Conservation (phyloP, 2,329 filamentous ascomycete species). For the Phyllosticta citribraziliensis region DNA sequence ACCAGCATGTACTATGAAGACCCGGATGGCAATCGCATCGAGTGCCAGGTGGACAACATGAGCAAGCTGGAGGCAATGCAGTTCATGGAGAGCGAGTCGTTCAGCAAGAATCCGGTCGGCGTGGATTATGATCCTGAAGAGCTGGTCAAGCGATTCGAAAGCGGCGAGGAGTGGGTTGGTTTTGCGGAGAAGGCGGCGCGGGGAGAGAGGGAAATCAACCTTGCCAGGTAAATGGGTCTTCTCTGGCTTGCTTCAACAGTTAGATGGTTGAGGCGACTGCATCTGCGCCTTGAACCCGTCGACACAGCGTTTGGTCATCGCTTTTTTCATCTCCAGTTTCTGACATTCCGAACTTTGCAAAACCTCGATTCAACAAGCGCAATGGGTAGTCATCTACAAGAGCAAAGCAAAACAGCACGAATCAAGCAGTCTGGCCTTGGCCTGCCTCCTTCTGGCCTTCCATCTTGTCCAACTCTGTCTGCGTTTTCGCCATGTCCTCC, state of each 20-base stretch:
- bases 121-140: constrained; percentile 38
- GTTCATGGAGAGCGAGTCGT: constrained; percentile 31
- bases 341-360: neutral
- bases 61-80: constrained; percentile 25
- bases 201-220: neutral
- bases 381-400: neutral
- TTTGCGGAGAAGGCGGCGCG: constrained; percentile 7
- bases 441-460: neutral
- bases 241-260: neutral
- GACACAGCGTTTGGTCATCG: neutral
- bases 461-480: neutral
- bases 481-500: constrained; percentile 13
- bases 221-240: neutral
- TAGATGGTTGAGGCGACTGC: too few relatives aligned
- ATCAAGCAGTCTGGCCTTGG: neutral
- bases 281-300: neutral
- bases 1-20: constrained; percentile 41
- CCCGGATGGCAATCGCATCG: constrained; percentile 40
- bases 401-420: neutral
- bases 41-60: constrained; percentile 34
- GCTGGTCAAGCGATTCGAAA: constrained; percentile 20
- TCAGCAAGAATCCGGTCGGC: constrained; percentile 35
- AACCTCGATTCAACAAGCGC: neutral
- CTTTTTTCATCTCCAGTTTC: neutral
- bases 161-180: constrained; percentile 15